Conservation (phyloP, 805 yeast species). For the Hanseniaspora pseudoguilliermondii region DNA sequence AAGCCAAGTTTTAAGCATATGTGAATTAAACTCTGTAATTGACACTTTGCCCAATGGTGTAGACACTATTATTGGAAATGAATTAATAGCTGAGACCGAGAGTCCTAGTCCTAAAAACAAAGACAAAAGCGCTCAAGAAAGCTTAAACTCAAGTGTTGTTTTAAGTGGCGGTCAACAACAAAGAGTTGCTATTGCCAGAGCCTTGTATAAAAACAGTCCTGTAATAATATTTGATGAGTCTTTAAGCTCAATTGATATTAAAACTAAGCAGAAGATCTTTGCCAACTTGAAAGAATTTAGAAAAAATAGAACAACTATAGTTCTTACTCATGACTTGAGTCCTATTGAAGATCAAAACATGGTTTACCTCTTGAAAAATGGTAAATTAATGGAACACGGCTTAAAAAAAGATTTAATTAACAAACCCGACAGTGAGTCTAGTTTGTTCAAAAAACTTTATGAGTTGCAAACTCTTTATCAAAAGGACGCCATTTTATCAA, state of each 20-base stretch:
- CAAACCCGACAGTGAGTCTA: background rate
- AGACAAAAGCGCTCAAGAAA: background rate
- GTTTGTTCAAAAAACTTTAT: constrained; percentile 1
- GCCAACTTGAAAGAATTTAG: constrained; percentile 48
- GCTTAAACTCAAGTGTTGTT: constrained; percentile 25
- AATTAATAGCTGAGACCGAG: background rate
- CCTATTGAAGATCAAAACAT: constrained; percentile 46
- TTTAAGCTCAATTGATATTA: constrained; percentile 62
- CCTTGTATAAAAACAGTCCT: constrained; percentile 58
- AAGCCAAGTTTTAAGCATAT: constrained; percentile 38
- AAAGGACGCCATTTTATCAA: background rate
- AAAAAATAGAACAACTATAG: constrained; percentile 55
- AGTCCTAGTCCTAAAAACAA: background rate
- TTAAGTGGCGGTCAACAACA: constrained; percentile 91
- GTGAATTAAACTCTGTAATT: constrained; percentile 41
- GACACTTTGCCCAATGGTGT: constrained; percentile 40
- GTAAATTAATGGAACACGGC: constrained; percentile 40
- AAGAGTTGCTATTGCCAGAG: constrained; percentile 73
- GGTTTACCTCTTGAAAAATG: constrained; percentile 48
- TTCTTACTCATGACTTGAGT: constrained; percentile 64
- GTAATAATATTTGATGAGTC: constrained; percentile 78
- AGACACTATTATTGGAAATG: constrained; percentile 36
- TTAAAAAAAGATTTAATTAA: constrained; percentile 25
- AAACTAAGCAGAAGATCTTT: constrained; percentile 35
- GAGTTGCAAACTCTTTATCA: background rate